Percentiles rank a stretch among this genome's conserved stretches.
phyloP scores from a whole-genome alignment of 164 flowering plant genomes.

The Dillenia suffruticosa region DNA sequence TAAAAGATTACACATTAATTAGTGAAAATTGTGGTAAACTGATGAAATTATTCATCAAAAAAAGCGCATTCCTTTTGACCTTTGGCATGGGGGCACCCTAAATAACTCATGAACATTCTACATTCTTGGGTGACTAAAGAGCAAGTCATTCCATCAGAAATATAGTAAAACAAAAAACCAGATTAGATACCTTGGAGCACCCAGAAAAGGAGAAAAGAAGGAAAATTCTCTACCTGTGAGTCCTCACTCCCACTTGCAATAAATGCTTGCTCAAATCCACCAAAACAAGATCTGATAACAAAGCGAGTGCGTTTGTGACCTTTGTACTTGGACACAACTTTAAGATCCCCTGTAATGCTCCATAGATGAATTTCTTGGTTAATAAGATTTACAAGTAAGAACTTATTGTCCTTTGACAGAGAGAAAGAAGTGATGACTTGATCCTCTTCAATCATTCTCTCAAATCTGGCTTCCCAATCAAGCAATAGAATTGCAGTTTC shows the following conservation, averaged over 20 bases:
- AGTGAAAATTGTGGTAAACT: no score
- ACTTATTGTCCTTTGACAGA: slow-evolving; percentile 50
- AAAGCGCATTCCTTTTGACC: no score
- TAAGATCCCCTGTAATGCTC: slow-evolving; percentile 51
- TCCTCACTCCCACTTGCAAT: slow-evolving; percentile 94
- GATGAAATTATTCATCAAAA: no score
- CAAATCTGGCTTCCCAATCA: slow-evolving; percentile 50
- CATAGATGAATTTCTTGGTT: slow-evolving; percentile 83
- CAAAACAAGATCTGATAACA: slow-evolving; percentile 76
- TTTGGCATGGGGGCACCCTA: no score
- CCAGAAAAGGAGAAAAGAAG: neutral
- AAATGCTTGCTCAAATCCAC: slow-evolving; percentile 70
- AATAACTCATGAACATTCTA: no score
- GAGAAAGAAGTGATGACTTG: slow-evolving; percentile 65
- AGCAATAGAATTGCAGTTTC: slow-evolving; percentile 46
- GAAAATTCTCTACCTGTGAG: slow-evolving; percentile 53
- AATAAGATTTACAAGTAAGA: slow-evolving; percentile 59
- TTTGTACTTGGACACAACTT: slow-evolving; percentile 48
- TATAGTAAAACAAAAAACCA: no score
- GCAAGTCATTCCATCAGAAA: no score
- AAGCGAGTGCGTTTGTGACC: slow-evolving; percentile 76
- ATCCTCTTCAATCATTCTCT: slow-evolving; percentile 54
- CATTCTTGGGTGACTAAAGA: no score
- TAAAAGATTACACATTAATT: no score
- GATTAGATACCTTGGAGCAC: no score